A percentile compares a stretch with the other conserved stretches of the same genome.
Evolutionary conservation across 2,329 filamentous ascomycete species (phyloP).

Genomic region (Fusarium sp.): DNA sequence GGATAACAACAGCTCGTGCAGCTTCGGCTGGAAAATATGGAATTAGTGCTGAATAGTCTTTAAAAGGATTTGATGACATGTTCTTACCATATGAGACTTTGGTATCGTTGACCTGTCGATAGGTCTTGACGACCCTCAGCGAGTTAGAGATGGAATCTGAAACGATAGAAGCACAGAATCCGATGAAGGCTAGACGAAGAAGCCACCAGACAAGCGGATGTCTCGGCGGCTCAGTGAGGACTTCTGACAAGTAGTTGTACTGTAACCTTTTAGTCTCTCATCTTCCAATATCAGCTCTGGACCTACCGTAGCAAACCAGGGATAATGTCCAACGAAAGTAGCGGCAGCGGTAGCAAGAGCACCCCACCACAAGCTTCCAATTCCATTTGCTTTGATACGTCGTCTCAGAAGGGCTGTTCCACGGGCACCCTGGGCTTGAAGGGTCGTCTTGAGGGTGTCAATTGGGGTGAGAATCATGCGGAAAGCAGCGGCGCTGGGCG

Average conservation of each 20-base stretch:
- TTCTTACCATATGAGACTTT: constrained; percentile 57
- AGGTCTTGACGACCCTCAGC: constrained; percentile 60
- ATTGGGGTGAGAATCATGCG: constrained; percentile 61
- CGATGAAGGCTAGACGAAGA: constrained; percentile 51
- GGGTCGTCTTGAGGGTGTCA: constrained; percentile 62
- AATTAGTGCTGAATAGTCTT: background rate
- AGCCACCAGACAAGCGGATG: constrained; percentile 56
- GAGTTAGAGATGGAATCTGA: constrained; percentile 61
- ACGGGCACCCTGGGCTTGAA: constrained; percentile 58
- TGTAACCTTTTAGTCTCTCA: constrained; percentile 24
- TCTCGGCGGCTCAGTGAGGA: constrained; percentile 54
- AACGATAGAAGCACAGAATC: constrained; percentile 57
- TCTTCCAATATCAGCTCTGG: rapidly evolving
- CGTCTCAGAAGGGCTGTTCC: constrained; percentile 57
- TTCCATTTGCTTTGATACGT: constrained; percentile 56
- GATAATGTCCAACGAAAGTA: constrained; percentile 61
- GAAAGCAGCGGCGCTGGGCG: constrained; percentile 55
- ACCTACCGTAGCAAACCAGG: constrained; percentile 60
- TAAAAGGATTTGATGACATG: rapidly evolving
- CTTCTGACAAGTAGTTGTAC: constrained; percentile 57
- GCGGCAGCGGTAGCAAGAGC: constrained; percentile 60
- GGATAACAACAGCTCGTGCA: constrained; percentile 52
- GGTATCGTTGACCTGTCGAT: constrained; percentile 61
- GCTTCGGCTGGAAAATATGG: constrained; percentile 51
- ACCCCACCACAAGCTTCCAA: constrained; percentile 62